Conservation (phyloP, 1,284 basidiomycete genomes). For the Dichomitus squalens region DNA sequence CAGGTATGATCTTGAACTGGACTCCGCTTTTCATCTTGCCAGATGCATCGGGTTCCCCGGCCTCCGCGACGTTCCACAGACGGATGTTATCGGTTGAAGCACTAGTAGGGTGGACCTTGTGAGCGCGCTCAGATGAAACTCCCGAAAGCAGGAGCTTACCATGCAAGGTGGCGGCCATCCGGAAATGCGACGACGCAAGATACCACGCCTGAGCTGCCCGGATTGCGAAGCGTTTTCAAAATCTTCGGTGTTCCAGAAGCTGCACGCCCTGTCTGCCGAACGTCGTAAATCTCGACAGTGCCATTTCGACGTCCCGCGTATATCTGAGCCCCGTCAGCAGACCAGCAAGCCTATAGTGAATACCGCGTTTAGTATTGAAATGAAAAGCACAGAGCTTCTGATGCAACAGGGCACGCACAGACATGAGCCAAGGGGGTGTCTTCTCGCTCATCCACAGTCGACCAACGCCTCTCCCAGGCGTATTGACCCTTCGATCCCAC, state of each 20-base stretch:
- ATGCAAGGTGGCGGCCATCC: slow-evolving; percentile 87
- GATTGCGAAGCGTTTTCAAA: slow-evolving; percentile 83
- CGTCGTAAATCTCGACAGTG: slow-evolving; percentile 93
- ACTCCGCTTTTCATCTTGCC: slow-evolving; percentile 65
- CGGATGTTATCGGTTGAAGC: slow-evolving; percentile 94
- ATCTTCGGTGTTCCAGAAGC: slow-evolving; percentile 66
- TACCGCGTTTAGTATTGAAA: background rate
- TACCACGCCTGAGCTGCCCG: slow-evolving; percentile 87
- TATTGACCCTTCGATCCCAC: slow-evolving; percentile 83
- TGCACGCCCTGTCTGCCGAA: slow-evolving; percentile 65
- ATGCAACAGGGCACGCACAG: slow-evolving; percentile 52
- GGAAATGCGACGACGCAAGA: slow-evolving; percentile 91
- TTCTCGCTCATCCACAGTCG: slow-evolving; percentile 86
- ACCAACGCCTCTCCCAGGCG: slow-evolving; percentile 72
- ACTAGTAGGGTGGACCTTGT: slow-evolving; percentile 40
- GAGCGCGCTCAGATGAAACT: background rate
- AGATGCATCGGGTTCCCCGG: slow-evolving; percentile 63
- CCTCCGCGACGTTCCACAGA: slow-evolving; percentile 89
- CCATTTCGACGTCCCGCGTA: slow-evolving; percentile 93
- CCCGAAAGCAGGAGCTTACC: slow-evolving; percentile 52
- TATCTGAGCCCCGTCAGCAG: slow-evolving; percentile 84
- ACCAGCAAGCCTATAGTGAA: slow-evolving; percentile 86
- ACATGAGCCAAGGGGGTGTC: slow-evolving; percentile 96
- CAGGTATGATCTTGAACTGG: slow-evolving; percentile 95
- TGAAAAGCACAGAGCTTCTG: background rate